Base-by-base conservation (phyloP, 306 rosid genomes). In the Dryas alaskensis region DNA sequence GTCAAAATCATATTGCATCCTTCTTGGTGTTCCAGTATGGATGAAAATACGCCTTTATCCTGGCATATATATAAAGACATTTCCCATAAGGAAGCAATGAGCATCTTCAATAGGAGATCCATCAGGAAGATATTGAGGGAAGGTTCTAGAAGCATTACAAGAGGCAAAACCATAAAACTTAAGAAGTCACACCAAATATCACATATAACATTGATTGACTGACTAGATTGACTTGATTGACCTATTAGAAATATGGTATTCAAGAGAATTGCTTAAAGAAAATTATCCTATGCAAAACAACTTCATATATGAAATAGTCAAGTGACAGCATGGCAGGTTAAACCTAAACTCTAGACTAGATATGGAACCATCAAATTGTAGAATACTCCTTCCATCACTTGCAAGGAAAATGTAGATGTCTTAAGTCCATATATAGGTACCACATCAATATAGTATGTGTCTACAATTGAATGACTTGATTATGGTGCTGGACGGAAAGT, bases 31-130 rank as follows among this genome's bases (percentile, higher is more conserved):
- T 71, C 90, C 79, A 82, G 72, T 59, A 77, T 61, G 71, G 85
- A 80, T 46, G 88, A 82, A 80, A 86, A 84, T 65, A 81, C 73
- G 67, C 58, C 52, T 81, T 88, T 83, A 63, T 88, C 93, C 97
- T 85, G 87, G 73, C 78, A 75, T 27, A 73, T 44, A 80, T 65
- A 27, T 50, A 71, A 69, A 83, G 70, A 69, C 59, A 40, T 25
- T 65, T 68, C 54, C 55, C 53, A 72, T 62, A 65, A 62, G 53
- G 47, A 76, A 71, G 61, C 42, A 67, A 73, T 72, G 79, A 79
- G 49, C 49, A 27, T 49, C 59, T 44, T 39, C 11, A 45, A 13
- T 42, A 8, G 12, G 6, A 27, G 1, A 61, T 45, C 25, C 39
- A 37, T 54, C 49, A 14, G 46, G 69, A 66, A 44, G 67, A 25